These are phyloP conservation scores for Histomonas meleagridis DNA, from an alignment of 208 protist species.

Conservation along the genomic window DNA sequence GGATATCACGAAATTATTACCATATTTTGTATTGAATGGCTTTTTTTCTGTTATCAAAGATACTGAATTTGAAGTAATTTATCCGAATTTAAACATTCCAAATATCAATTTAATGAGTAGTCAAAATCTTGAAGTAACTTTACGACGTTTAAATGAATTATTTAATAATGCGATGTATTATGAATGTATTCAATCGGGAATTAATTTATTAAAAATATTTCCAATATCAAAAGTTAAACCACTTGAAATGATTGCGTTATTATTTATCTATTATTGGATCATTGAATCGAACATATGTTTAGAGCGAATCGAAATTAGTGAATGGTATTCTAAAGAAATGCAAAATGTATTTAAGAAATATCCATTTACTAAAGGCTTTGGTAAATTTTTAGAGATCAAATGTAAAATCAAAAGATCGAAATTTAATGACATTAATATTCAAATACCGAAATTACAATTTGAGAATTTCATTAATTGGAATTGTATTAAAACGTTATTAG, in stretches of 20 bases:
- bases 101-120: background rate
- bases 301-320: background rate
- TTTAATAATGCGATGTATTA: background rate
- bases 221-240: background rate
- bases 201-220: background rate
- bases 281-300: background rate
- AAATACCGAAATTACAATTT: background rate
- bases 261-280: constrained; percentile 6
- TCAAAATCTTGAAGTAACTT: background rate
- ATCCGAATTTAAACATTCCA: background rate
- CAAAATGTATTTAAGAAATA: background rate
- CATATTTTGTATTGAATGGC: background rate
- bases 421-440: background rate
- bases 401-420: background rate
- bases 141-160: background rate
- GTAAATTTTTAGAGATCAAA: background rate
- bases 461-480: background rate
- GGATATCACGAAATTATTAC: background rate
- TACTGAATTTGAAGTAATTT: background rate
- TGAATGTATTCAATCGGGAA: background rate
- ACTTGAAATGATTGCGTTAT: background rate
- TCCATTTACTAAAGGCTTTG: background rate
- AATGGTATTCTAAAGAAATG: background rate
- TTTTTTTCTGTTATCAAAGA: background rate
- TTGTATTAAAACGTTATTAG: background rate